These are phyloP conservation scores for Phytophthora tubulina DNA, from an alignment of 352 stramenopile species.

Conservation along the genomic window DNA sequence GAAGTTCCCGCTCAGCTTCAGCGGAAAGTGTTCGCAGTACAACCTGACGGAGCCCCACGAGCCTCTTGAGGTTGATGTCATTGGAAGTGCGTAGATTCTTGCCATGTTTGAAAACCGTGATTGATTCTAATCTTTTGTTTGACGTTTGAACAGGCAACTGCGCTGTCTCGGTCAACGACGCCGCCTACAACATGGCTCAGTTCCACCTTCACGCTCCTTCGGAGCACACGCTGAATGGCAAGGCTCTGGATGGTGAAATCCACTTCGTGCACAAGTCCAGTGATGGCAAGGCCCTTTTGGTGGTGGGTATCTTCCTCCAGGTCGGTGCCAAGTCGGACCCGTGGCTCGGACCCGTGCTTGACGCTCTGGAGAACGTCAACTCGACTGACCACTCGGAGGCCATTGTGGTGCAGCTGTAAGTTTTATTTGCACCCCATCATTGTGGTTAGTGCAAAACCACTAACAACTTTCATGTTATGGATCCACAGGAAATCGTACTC, in stretches of 20 bases:
- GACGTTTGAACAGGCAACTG: constrained; percentile 28
- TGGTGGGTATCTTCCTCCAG: constrained; percentile 52
- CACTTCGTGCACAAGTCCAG: constrained; percentile 68
- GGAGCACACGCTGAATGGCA: constrained; percentile 67
- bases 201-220: constrained; percentile 67
- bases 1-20: constrained; percentile 41
- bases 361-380: constrained; percentile 46
- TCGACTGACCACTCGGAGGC: constrained; percentile 21
- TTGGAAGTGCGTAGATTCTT: constrained; percentile 27
- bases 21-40: constrained; percentile 40
- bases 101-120: neutral
- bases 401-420: constrained; percentile 43
- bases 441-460: neutral
- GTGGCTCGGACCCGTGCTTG: constrained; percentile 47
- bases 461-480: constrained; percentile 12
- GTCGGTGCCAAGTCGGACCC: constrained; percentile 27
- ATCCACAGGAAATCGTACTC: constrained; percentile 48
- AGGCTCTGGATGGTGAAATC: constrained; percentile 57
- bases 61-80: constrained; percentile 36
- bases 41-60: constrained; percentile 47
- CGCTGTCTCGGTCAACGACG: constrained; percentile 9
- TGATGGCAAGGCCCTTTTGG: constrained; percentile 47
- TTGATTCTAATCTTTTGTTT: constrained; percentile 14
- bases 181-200: constrained; percentile 38
- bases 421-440: constrained; percentile 1